phyloP scores from a whole-genome alignment of 306 rosid genomes.

The Senna siamea region DNA sequence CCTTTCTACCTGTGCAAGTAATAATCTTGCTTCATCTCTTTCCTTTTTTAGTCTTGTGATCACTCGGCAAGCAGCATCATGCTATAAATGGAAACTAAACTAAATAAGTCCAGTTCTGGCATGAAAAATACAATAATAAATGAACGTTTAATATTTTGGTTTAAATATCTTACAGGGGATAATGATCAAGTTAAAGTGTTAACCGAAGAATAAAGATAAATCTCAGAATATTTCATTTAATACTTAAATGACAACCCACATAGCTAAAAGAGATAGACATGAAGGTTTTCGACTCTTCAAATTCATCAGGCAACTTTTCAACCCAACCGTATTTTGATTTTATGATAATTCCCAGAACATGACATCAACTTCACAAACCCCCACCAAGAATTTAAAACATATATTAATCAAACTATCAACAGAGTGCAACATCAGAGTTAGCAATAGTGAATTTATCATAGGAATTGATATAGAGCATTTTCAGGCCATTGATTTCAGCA shows the following conservation, averaged over 20 bases:
- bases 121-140: constrained; percentile 4
- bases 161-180: constrained; percentile 8
- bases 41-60: constrained; percentile 91
- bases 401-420: background rate
- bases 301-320: background rate
- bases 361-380: background rate
- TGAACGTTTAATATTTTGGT: background rate
- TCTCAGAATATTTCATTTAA: background rate
- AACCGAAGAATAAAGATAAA: background rate
- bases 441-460: background rate
- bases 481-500: background rate
- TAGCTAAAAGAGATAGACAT: constrained; percentile 5
- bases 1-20: constrained; percentile 89
- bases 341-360: constrained; percentile 8
- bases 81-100: constrained; percentile 56
- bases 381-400: no score
- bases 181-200: background rate
- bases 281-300: background rate
- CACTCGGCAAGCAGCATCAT: constrained; percentile 99
- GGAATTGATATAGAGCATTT: background rate
- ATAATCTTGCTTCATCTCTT: constrained; percentile 85
- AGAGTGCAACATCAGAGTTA: background rate
- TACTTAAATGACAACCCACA: constrained; percentile 17
- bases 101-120: constrained; percentile 21
- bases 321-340: constrained; percentile 13